Evolutionary conservation across 2,329 filamentous ascomycete species (phyloP).

Genomic region (Dactylellina cionopaga): DNA sequence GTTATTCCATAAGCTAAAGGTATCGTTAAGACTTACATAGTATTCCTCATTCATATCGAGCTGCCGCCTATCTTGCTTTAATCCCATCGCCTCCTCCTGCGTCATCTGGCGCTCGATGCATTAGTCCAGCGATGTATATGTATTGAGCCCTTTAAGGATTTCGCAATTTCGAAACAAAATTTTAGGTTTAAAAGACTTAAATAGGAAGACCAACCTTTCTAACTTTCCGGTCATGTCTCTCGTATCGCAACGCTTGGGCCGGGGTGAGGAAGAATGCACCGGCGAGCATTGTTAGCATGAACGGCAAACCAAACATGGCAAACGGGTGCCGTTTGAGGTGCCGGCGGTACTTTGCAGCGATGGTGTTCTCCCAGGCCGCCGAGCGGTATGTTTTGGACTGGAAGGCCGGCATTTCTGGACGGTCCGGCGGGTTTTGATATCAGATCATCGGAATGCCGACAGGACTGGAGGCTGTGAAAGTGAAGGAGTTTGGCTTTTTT

Average conservation of each 20-base stretch:
- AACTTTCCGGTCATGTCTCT: constrained; percentile 89
- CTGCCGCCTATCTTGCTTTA: constrained; percentile 74
- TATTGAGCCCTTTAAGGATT: background rate
- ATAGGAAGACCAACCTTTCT: no score
- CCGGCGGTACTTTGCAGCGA: constrained; percentile 80
- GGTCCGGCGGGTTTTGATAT: background rate
- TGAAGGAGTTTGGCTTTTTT: no score
- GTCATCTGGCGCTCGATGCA: no score
- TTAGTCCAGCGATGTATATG: no score
- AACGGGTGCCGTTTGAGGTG: constrained; percentile 83
- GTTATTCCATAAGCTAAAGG: background rate
- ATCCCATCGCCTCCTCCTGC: constrained; percentile 84
- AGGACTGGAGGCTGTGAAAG: no score
- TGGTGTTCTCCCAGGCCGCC: constrained; percentile 53
- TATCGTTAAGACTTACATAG: constrained; percentile 70
- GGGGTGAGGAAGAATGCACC: constrained; percentile 95
- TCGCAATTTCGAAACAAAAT: background rate
- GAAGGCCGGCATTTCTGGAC: constrained; percentile 37
- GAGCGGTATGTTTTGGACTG: constrained; percentile 42
- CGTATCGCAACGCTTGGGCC: constrained; percentile 91
- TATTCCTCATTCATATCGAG: constrained; percentile 87
- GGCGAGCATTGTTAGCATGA: constrained; percentile 86
- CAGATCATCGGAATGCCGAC: constrained; percentile 10
- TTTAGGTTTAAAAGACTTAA: no score
- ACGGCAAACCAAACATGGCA: constrained; percentile 90